Base-by-base conservation (phyloP, 2,329 filamentous ascomycete species). In the Aspergillus tubingensis region DNA sequence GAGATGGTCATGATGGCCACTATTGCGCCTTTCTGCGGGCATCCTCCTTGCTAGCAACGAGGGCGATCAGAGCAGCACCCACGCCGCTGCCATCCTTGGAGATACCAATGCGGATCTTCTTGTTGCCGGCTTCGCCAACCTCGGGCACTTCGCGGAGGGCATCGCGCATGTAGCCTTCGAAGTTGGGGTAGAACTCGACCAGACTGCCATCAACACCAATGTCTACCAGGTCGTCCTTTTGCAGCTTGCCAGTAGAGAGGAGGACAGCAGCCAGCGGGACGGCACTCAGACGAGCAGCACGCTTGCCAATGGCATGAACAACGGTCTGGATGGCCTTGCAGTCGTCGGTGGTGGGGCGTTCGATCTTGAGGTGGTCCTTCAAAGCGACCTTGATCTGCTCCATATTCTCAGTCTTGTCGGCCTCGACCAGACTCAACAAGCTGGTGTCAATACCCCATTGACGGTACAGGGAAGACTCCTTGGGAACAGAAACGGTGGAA, bases 11-110 rank as follows among this genome's bases (percentile, higher is more conserved):
- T 36, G 32, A 36, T 1, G 32, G 32, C 32, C 58, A 54, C 41
- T 60, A 59, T 55, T 62, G 23, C 32, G 58, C 32, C 43, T 62
- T 63, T 38, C 38, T 59, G 17, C 47, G 59, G 47, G 54, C 30
- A 23, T 69, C 62, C 21, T 66, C 66, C 61, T 68, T 73, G 61
- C 90, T 90, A 1, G 94, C 94, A 27, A 97, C 91, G 54, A 97
- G 85, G 54, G 95, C 95, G 77, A 98, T 98, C 69, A 99, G 80
- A 43, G 95, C 95, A 3, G 95, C 95, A 56, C 95, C 95, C n/a
- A 96, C 91, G 64, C 92, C 95, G 65, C 91, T 95, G 51, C 95
- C 95, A 74, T 99, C 95, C 83, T 96, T 97, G 63, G 95, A 95
- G 71, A 98, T 95, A 21, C 94, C 95, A 71, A 99, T 97, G 59